Evolutionary conservation across 805 yeast genomes (phyloP).

Genomic region (Tetrapisispora namnaoensis): DNA sequence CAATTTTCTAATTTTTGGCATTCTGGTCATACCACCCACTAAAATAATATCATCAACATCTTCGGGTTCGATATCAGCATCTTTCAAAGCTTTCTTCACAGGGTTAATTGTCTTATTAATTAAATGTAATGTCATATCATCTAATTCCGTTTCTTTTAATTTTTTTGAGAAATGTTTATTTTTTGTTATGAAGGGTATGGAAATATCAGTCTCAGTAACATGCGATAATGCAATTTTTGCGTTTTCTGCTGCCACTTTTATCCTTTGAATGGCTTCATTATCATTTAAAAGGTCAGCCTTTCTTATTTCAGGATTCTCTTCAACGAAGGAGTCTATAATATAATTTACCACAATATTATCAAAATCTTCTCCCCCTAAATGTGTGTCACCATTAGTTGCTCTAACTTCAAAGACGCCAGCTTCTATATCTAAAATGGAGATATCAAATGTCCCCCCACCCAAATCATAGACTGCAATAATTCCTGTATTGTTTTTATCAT

Average conservation of each 20-base stretch:
- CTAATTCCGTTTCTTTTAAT: conserved; percentile 59
- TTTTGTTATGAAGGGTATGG: conserved; percentile 58
- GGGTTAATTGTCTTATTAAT: conserved; percentile 63
- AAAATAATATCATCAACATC: conserved; percentile 67
- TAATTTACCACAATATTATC: conserved; percentile 53
- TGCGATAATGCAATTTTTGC: conserved; percentile 70
- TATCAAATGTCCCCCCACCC: conserved; percentile 83
- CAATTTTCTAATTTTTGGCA: conserved; percentile 66
- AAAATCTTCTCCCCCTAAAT: conserved; percentile 80
- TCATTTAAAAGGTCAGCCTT: conserved; percentile 33
- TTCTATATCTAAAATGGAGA: conserved; percentile 66
- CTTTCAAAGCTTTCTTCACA: conserved; percentile 63
- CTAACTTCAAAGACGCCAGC: conserved; percentile 75
- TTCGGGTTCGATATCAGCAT: conserved; percentile 54
- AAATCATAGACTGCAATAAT: conserved; percentile 52
- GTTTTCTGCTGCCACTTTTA: conserved; percentile 70
- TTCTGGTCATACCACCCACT: conserved; percentile 87
- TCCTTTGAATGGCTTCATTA: conserved; percentile 56
- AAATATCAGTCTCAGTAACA: conserved; percentile 48
- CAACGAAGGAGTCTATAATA: conserved; percentile 48
- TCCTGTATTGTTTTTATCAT: conserved; percentile 30
- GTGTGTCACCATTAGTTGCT: conserved; percentile 78
- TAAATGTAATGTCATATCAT: conserved; percentile 53
- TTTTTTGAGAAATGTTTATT: conserved; percentile 50
- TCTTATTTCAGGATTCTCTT: conserved; percentile 38